phyloP scores from a whole-genome alignment of 352 stramenopile species.

The Pythium volutum region DNA sequence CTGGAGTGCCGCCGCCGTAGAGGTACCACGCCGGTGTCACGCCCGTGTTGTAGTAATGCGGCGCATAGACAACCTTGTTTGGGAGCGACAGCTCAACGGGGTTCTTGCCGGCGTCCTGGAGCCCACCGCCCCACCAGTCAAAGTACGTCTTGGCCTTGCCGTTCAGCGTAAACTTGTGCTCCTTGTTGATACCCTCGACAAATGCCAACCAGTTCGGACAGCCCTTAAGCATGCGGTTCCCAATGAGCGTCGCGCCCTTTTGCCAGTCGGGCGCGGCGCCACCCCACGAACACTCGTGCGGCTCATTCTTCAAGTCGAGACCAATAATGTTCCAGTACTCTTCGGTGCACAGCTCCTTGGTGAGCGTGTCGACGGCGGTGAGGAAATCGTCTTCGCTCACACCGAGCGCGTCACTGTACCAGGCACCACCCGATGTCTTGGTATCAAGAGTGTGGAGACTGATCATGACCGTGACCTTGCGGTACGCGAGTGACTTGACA shows the following conservation, averaged over 20 bases:
- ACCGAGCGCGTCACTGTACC: constrained; percentile 25
- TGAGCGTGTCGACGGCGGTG: constrained; percentile 34
- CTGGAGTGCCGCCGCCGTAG: constrained; percentile 31
- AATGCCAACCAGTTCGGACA: constrained; percentile 74
- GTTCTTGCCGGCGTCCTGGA: constrained; percentile 38
- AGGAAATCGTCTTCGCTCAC: constrained; percentile 20
- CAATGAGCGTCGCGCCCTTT: constrained; percentile 43
- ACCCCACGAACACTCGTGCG: constrained; percentile 48
- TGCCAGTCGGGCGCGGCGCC: constrained; percentile 47
- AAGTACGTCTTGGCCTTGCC: constrained; percentile 50
- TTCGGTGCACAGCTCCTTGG: constrained; percentile 40
- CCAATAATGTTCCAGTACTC: constrained; percentile 77
- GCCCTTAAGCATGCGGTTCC: constrained; percentile 59
- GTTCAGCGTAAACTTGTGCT: constrained; percentile 45
- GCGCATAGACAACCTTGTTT: constrained; percentile 77
- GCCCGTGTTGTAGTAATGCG: constrained; percentile 70
- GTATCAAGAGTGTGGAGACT: constrained; percentile 39
- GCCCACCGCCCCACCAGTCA: constrained; percentile 67
- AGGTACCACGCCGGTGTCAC: constrained; percentile 67
- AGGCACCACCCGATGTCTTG: constrained; percentile 26
- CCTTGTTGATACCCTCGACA: constrained; percentile 54
- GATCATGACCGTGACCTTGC: constrained; percentile 41
- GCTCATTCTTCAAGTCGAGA: constrained; percentile 71
- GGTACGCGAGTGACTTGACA: constrained; percentile 34
- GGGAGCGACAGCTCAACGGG: constrained; percentile 42